These are phyloP conservation scores for Galeopsis tetrahit DNA, from an alignment of 257 asterid genomes.

Conservation along the genomic window DNA sequence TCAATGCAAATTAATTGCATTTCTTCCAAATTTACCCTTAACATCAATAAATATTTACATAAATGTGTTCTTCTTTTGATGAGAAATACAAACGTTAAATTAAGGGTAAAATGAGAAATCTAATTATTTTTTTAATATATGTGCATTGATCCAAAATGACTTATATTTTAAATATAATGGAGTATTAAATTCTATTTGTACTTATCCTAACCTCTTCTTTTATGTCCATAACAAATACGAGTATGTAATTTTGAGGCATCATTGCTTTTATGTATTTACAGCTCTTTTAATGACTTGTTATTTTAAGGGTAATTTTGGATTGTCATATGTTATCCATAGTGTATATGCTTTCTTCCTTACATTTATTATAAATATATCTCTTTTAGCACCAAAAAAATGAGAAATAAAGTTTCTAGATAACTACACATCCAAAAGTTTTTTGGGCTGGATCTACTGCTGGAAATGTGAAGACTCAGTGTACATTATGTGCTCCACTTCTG, in stretches of 20 bases:
- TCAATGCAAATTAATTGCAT: no score
- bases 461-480: constrained; percentile 73
- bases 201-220: constrained; percentile 1
- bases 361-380: constrained; percentile 76
- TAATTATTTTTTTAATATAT: no score
- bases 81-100: no score
- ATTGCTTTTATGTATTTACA: constrained; percentile 8
- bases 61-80: no score
- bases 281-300: background rate
- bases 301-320: constrained; percentile 18
- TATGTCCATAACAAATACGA: constrained; percentile 8
- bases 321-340: constrained; percentile 20
- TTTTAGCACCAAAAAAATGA: constrained; percentile 95
- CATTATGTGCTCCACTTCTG: constrained; percentile 80
- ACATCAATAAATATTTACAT: no score
- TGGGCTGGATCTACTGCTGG: constrained; percentile 92
- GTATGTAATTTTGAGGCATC: constrained; percentile 6
- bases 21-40: no score
- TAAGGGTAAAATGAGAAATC: no score
- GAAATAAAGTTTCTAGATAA: constrained; percentile 92
- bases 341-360: constrained; percentile 37
- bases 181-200: no score
- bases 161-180: no score
- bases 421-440: constrained; percentile 89
- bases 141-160: no score